Evolutionary conservation across 2,329 filamentous ascomycete genomes (phyloP).

Genomic region (Colletotrichum phormii): DNA sequence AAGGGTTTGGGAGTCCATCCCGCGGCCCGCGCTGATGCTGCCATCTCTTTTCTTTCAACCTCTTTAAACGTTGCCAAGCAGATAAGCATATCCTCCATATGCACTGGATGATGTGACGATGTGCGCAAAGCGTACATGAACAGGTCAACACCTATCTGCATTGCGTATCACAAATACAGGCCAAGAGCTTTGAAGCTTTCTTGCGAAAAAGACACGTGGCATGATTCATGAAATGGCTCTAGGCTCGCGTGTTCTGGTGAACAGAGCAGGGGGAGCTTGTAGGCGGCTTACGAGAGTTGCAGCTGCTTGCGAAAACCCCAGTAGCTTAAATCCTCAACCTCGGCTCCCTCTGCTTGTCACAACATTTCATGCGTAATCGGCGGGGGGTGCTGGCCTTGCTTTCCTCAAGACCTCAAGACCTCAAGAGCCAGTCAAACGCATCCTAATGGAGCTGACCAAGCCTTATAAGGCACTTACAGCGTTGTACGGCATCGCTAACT

Average conservation of each 20-base stretch:
- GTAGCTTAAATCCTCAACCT: background rate
- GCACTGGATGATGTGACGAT: background rate
- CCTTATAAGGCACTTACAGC: background rate
- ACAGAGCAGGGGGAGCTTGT: background rate
- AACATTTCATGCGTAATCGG: background rate
- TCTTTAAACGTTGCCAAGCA: background rate
- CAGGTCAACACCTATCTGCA: too few relatives aligned
- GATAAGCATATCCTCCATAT: background rate
- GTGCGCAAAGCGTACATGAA: too few relatives aligned
- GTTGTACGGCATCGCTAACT: background rate
- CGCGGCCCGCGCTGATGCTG: background rate
- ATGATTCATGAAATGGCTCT: constrained; percentile 7
- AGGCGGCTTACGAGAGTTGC: background rate
- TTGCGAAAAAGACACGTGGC: background rate
- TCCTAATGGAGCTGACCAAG: background rate
- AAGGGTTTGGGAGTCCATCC: background rate
- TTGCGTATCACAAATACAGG: too few relatives aligned
- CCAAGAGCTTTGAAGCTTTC: background rate
- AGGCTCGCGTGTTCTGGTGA: constrained; percentile 4
- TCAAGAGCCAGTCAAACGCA: background rate
- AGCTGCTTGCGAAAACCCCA: background rate
- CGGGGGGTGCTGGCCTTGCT: background rate
- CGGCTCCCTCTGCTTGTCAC: background rate
- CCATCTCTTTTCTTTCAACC: background rate
- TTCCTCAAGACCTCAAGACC: background rate